Base-by-base conservation (phyloP, 1,139 yeast species). In the Debaryomyces robertsiae region DNA sequence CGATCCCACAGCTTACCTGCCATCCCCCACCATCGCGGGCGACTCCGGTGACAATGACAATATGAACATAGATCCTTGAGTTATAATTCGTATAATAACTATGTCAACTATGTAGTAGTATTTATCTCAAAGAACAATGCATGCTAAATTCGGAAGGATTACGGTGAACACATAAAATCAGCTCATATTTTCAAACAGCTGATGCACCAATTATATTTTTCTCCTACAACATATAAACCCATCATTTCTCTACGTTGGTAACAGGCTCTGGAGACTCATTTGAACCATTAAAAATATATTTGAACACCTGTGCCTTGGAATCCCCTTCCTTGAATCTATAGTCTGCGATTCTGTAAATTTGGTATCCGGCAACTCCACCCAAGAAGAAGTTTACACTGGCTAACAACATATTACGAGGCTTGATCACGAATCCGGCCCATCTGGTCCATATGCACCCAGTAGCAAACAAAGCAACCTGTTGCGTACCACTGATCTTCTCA, bases 401-500 rank as follows among this genome's bases (percentile, higher is more conserved):
- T 53, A 93, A 75, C 46, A 93, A 71, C 52, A 77, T 75, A 69
- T 93, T 93, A 67, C 87, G 84, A 40, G 98, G 98, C 54, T 73
- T 82, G 60, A 93, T 93, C 48, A 90, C 94, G 65, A 90, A 79
- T 2, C 77, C 78, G 24, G 97, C 91, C 98, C 98, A 93, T 63
- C 98, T 82, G 34, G 98, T 93, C 98, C 98, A 93, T 55, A 93
- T 90, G 41, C 80, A 81, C 43, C 98, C 98, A 1, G 98, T 93
- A 36, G 93, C 93, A 54, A 87, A 77, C 45, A 93, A 74, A 0
- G 98, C 96, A 47, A 85, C 62, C 62, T 88, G 96, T 65, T 93
- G 98, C 22, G 96, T 84, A 43, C 97, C 96, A 38, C 93, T 82
- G 42, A 93, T 73, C 55, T 84, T 84, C 58, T 91, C 97, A 31